Conservation (phyloP, 768 basidiomycete genomes). For the Gymnopilus junonius region DNA sequence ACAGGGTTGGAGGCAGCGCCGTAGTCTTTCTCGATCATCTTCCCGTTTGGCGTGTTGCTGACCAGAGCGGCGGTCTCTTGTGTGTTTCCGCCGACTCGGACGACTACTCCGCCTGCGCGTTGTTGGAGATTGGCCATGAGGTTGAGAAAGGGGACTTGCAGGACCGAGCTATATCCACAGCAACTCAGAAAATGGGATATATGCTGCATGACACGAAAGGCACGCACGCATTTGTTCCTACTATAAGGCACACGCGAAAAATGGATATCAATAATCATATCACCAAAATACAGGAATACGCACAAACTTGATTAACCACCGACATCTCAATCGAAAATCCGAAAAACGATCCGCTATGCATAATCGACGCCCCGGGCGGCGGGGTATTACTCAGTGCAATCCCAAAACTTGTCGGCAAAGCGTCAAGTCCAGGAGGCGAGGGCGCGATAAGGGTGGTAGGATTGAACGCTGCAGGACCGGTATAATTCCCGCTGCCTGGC, state of each 20-base stretch:
- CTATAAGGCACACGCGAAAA: constrained; percentile 26
- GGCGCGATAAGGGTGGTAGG: constrained; percentile 53
- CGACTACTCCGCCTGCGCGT: constrained; percentile 61
- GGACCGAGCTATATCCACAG: constrained; percentile 36
- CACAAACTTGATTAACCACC: constrained; percentile 59
- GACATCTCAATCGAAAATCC: constrained; percentile 71
- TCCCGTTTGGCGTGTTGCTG: constrained; percentile 48
- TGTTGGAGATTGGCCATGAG: constrained; percentile 72
- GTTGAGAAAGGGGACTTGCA: constrained; percentile 76
- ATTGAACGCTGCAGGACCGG: constrained; percentile 59
- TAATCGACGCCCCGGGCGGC: constrained; percentile 38
- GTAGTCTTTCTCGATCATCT: constrained; percentile 54
- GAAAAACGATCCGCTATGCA: constrained; percentile 44
- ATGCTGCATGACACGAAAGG: background rate
- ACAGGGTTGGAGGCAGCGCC: constrained; percentile 43
- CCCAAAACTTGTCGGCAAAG: constrained; percentile 45
- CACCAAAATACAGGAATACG: constrained; percentile 25
- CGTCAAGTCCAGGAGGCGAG: constrained; percentile 49
- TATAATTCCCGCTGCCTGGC: constrained; percentile 45
- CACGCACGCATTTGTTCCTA: constrained; percentile 53
- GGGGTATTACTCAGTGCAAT: constrained; percentile 46
- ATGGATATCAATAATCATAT: background rate
- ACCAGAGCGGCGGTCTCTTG: constrained; percentile 70
- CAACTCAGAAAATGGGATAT: constrained; percentile 25
- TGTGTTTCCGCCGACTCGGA: constrained; percentile 83